A percentile compares a stretch with the other conserved stretches of the same genome.
Conservation (phyloP, 2,329 filamentous ascomycete genomes). For the Aspergillus sp. region DNA sequence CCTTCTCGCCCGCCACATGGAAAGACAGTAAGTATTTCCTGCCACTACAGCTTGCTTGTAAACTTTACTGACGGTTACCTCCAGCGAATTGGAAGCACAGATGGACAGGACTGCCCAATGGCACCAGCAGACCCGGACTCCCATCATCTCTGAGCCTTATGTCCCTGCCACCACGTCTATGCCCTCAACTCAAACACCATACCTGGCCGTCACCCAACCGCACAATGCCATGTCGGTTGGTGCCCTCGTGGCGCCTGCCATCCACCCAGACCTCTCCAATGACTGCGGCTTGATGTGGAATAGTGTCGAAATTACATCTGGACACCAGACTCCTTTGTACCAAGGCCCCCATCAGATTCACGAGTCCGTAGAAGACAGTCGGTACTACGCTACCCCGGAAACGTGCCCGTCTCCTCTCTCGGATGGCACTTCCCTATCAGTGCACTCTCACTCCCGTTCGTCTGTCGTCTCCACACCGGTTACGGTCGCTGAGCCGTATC, state of each 20-base stretch:
- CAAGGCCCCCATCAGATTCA: slow-evolving; percentile 37
- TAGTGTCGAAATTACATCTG: slow-evolving; percentile 37
- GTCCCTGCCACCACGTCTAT: slow-evolving; percentile 27
- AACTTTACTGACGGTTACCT: slow-evolving; percentile 13
- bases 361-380: slow-evolving; percentile 41
- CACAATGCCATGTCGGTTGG: slow-evolving; percentile 40
- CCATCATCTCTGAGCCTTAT: slow-evolving; percentile 25
- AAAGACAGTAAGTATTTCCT: slow-evolving; percentile 49
- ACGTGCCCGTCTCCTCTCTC: slow-evolving; percentile 48
- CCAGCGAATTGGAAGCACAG: slow-evolving; percentile 41
- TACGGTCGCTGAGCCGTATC: slow-evolving; percentile 37
- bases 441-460: slow-evolving; percentile 33
- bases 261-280: slow-evolving; percentile 36
- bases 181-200: slow-evolving; percentile 24
- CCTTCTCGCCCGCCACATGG: slow-evolving; percentile 51
- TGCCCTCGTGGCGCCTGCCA: slow-evolving; percentile 36
- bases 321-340: slow-evolving; percentile 31
- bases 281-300: slow-evolving; percentile 40
- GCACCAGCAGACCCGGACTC: slow-evolving; percentile 27
- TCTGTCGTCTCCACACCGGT: slow-evolving; percentile 38
- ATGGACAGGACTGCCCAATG: slow-evolving; percentile 30
- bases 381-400: slow-evolving; percentile 48
- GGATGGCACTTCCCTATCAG: slow-evolving; percentile 35
- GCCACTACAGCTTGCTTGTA: background rate
- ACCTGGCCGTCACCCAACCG: slow-evolving; percentile 30